phyloP scores from a whole-genome alignment of 2,329 filamentous ascomycete genomes.

The Ophiocordyceps camponoti-floridani region DNA sequence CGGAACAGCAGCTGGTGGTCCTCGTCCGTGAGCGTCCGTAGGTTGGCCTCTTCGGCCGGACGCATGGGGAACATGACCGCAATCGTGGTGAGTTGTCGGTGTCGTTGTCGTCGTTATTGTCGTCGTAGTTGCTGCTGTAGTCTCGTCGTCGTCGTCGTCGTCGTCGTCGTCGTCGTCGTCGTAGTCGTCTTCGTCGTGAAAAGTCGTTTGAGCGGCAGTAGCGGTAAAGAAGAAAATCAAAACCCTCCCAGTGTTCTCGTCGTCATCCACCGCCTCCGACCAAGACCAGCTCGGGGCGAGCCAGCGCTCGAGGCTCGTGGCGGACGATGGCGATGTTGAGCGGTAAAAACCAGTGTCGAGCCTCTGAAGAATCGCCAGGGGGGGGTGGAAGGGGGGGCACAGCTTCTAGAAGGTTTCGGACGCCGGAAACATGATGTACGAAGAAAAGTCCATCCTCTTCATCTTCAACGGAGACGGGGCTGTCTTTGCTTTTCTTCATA shows the following conservation, averaged over 20 bases:
- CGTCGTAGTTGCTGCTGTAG: background rate
- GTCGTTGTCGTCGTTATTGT: background rate
- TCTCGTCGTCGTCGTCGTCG: background rate
- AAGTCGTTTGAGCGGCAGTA: background rate
- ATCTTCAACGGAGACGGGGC: background rate
- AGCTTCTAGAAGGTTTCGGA: constrained; percentile 1
- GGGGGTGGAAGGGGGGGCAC: constrained; percentile 2
- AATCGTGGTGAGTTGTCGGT: background rate
- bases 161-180: background rate
- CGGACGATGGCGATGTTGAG: constrained; percentile 1
- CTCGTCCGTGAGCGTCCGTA: constrained; percentile 18
- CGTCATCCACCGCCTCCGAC: background rate
- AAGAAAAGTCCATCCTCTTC: background rate
- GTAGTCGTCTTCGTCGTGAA: background rate
- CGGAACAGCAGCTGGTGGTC: constrained; percentile 18
- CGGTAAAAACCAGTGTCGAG: no score
- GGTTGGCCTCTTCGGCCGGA: constrained; percentile 15
- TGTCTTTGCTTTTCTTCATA: constrained; percentile 1
- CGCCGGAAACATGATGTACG: background rate
- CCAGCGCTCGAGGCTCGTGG: background rate
- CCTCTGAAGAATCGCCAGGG: background rate
- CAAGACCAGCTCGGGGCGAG: background rate
- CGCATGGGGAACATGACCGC: constrained; percentile 16
- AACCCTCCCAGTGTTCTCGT: background rate
- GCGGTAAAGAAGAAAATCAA: no score